These are phyloP conservation scores for Casaregolazyma lundiana DNA, from an alignment of 1,139 yeast genomes.

Conservation along the genomic window DNA sequence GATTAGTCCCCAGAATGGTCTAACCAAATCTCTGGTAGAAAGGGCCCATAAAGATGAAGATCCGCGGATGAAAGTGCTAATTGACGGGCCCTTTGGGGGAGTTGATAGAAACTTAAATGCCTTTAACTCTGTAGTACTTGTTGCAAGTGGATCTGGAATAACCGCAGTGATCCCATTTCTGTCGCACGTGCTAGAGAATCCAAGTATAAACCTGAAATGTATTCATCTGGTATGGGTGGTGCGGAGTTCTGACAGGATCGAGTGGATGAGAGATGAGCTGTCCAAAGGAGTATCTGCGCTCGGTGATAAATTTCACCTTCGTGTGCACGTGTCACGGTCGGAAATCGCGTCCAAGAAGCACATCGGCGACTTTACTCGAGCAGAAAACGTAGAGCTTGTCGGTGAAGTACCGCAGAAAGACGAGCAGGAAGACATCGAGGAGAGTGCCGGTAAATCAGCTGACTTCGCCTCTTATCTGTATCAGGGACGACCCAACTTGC, in stretches of 20 bases:
- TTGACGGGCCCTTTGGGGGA: conserved; percentile 69
- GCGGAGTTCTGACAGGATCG: conserved; percentile 36
- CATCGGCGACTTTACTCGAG: not conserved
- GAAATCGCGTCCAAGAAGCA: not conserved
- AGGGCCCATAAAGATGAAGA: conserved; percentile 22
- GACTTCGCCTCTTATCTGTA: conserved; percentile 5
- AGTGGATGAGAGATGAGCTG: conserved; percentile 46
- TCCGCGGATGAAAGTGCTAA: conserved; percentile 32
- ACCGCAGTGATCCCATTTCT: conserved; percentile 46
- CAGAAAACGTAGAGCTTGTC: not conserved
- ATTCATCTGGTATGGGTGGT: conserved; percentile 51
- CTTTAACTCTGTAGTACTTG: conserved; percentile 47
- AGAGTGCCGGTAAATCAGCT: not conserved
- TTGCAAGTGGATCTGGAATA: conserved; percentile 45
- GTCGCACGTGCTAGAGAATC: conserved; percentile 1
- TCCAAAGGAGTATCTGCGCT: conserved; percentile 13
- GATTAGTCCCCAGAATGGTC: conserved; percentile 49
- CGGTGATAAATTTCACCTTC: conserved; percentile 6
- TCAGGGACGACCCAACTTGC: conserved; percentile 38
- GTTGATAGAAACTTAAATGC: conserved; percentile 45
- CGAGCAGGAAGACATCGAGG: not conserved
- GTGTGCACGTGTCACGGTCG: conserved; percentile 3
- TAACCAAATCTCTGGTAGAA: conserved; percentile 39
- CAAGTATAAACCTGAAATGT: conserved; percentile 17
- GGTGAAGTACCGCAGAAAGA: not conserved